Base-by-base conservation (phyloP, 2,329 filamentous ascomycete genomes). In the Cercospora nicotianae region DNA sequence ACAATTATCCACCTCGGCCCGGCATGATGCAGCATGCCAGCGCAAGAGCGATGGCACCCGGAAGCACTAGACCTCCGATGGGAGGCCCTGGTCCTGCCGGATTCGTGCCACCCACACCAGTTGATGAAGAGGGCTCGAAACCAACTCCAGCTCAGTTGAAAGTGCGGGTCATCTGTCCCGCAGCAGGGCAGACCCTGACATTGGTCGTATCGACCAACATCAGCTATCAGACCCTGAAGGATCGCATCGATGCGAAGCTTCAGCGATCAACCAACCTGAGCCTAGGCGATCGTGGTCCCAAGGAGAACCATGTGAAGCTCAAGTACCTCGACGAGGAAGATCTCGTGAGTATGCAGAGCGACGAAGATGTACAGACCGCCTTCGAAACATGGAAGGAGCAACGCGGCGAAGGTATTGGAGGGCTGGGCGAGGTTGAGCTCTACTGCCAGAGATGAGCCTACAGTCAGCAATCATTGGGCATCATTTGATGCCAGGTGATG, bases 191-290 rank as follows among this genome's bases (percentile, higher is more conserved):
- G 77, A 96, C 96, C 73, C 91, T 97, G 67, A 97, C 94, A 0
- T 86, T 99, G n/a, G 94, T 99, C 10, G 96, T 97, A 51, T 91
- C 93, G 33, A 96, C 93, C 80, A 97, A 96, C 78, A 98, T 98
- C 75, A 91, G 92, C 48, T 98, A 96, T 80, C 92, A 95, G 72
- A 95, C 92, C 26, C 85, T 99, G 65, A 93, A 95, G 71, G 95
- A 98, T 77, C 91, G 95, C 10, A 97, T 99, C 74, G 95, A 99
- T 77, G 93, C 93, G 30, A 99, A 99, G 79, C 87, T 99, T 67
- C 91, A 91, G 68, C 89, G 92, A 65, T 94, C 94, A 74, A 96
- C 93, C 20, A 90, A 87, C 73, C 91, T 92, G 77, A 94, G 91
- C 63, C 94, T 97, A 75, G 89, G 89, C 73, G 90, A 88, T 76